Conservation (phyloP, 768 basidiomycete genomes). For the Boletus rubroflammeus region DNA sequence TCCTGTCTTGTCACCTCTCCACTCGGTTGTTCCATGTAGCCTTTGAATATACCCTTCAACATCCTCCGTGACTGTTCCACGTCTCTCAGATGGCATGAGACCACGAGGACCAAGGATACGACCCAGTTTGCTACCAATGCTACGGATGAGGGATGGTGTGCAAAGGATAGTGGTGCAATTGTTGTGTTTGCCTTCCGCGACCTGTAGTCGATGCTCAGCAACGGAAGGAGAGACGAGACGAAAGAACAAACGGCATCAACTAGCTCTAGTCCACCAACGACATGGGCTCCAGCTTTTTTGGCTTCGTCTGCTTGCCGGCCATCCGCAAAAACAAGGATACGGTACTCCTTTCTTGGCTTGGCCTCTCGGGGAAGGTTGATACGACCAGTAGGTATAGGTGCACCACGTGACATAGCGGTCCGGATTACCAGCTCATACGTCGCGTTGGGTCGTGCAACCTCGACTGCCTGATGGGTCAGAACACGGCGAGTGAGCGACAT, state of each 20-base stretch:
- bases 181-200: slow-evolving; percentile 67
- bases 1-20: slow-evolving; percentile 88
- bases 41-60: slow-evolving; percentile 76
- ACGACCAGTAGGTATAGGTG: slow-evolving; percentile 85
- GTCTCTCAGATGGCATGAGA: slow-evolving; percentile 90
- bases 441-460: slow-evolving; percentile 70
- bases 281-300: slow-evolving; percentile 80
- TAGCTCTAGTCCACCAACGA: slow-evolving; percentile 88
- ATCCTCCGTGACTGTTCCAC: slow-evolving; percentile 93
- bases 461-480: slow-evolving; percentile 59
- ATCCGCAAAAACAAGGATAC: slow-evolving; percentile 91
- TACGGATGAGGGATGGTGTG: slow-evolving; percentile 71
- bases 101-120: slow-evolving; percentile 84
- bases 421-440: slow-evolving; percentile 80
- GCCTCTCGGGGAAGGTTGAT: slow-evolving; percentile 81
- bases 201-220: slow-evolving; percentile 37
- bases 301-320: slow-evolving; percentile 81
- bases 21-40: slow-evolving; percentile 81
- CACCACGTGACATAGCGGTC: slow-evolving; percentile 73
- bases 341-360: slow-evolving; percentile 65
- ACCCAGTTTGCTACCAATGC: slow-evolving; percentile 78
- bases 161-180: slow-evolving; percentile 80
- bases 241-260: slow-evolving; percentile 70
- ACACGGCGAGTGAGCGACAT: slow-evolving; percentile 2
- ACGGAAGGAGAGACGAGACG: background rate